Percentiles rank a stretch among this genome's conserved stretches.
These are phyloP conservation scores for Penicillium tannophilum DNA, from an alignment of 495 filamentous ascomycete genomes.

Conservation along the genomic window DNA sequence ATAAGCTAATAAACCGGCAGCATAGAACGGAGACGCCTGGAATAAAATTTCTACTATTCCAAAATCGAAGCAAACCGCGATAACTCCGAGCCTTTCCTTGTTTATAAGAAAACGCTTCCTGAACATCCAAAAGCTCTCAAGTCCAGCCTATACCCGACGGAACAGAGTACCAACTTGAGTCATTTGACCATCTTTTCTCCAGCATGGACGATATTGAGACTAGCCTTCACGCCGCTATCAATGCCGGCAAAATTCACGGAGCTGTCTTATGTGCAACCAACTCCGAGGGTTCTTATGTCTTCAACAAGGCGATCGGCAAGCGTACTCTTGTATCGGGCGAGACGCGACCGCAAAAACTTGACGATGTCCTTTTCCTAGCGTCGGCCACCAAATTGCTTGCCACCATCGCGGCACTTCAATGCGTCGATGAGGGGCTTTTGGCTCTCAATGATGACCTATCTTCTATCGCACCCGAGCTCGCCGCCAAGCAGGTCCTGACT, in stretches of 20 bases:
- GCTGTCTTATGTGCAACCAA: slow-evolving; percentile 30
- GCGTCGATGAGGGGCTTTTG: slow-evolving; percentile 49
- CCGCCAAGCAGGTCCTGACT: slow-evolving; percentile 39
- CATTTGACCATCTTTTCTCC: not conserved
- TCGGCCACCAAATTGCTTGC: slow-evolving; percentile 29
- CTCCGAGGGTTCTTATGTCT: slow-evolving; percentile 27
- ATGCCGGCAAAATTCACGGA: slow-evolving; percentile 26
- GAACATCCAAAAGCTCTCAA: no score
- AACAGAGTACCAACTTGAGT: no score
- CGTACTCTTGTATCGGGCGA: slow-evolving; percentile 42
- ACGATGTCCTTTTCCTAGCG: slow-evolving; percentile 36
- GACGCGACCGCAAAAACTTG: slow-evolving; percentile 33
- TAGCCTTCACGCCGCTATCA: slow-evolving; percentile 29
- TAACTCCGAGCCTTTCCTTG: no score
- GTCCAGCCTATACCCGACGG: no score
- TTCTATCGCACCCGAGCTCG: slow-evolving; percentile 42
- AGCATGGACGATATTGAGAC: slow-evolving; percentile 22
- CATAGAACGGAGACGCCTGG: no score
- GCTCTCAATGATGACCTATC: slow-evolving; percentile 43
- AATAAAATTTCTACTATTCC: no score
- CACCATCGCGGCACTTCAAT: slow-evolving; percentile 43
- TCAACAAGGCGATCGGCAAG: slow-evolving; percentile 30
- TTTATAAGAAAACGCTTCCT: no score
- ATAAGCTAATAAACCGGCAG: no score
- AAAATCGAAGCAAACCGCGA: no score